phyloP scores from a whole-genome alignment of 768 basidiomycete genomes.

The Rickenella mellea region DNA sequence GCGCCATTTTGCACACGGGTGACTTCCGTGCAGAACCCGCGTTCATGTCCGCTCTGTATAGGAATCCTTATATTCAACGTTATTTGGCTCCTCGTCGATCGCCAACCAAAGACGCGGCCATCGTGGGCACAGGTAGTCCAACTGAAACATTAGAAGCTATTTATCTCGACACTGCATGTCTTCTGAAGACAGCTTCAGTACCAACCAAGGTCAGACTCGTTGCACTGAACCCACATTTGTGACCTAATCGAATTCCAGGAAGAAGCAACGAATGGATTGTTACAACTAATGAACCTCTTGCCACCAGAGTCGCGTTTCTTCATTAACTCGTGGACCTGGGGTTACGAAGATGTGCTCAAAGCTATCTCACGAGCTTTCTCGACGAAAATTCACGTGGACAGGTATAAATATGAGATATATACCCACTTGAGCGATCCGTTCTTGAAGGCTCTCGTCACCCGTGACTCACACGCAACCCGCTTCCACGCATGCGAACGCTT shows the following conservation, averaged over 20 bases:
- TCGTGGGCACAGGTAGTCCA: background rate
- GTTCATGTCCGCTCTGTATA: conserved; percentile 58
- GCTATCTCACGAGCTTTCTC: conserved; percentile 56
- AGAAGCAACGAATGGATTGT: conserved; percentile 53
- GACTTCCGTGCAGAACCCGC: conserved; percentile 85
- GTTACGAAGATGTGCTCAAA: conserved; percentile 87
- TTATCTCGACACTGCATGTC: conserved; percentile 73
- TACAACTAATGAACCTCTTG: conserved; percentile 60
- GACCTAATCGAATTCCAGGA: conserved; percentile 30
- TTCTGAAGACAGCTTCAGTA: conserved; percentile 40
- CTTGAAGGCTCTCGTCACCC: conserved; percentile 49
- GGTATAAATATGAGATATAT: conserved; percentile 75
- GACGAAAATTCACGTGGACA: conserved; percentile 76
- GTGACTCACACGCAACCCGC: conserved; percentile 52
- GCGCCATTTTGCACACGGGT: conserved; percentile 83
- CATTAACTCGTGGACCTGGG: conserved; percentile 93
- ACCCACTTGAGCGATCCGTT: conserved; percentile 48
- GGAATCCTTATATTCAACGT: conserved; percentile 63
- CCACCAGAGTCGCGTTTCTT: conserved; percentile 68
- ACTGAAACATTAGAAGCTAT: conserved; percentile 59
- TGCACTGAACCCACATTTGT: background rate
- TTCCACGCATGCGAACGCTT: conserved; percentile 94
- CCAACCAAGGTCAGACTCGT: conserved; percentile 45
- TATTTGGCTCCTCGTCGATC: conserved; percentile 39
- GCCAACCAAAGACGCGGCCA: conserved; percentile 10